Base-by-base conservation (phyloP, 306 rosid genomes). In the Psophocarpus tetragonolobus region DNA sequence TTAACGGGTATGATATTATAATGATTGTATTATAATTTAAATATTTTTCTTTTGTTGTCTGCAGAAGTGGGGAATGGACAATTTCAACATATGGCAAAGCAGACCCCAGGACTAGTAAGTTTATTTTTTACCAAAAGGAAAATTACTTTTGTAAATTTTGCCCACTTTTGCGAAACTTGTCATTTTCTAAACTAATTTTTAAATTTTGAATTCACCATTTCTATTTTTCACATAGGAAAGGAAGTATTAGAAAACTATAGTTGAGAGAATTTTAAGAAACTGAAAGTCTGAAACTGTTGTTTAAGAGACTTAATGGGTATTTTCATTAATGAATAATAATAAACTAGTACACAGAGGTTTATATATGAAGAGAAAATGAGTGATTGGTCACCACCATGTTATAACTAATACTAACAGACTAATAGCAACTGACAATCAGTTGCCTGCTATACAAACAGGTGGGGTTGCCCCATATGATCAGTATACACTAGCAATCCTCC, bases 21-120 rank as follows among this genome's bases (percentile, higher is more conserved):
- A 36, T 2, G 11, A 24, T 39, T 38, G 7, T 54, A 6, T 24
- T 36, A 20, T 7, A 5, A 6, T 32, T 53, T 42, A 12, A 39
- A 10, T 23, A 5, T 18, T 68, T 69, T 14, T 41, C 13, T 1
- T 38, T 38, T 38, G 12, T 76, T 84, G n/a, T 26, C 23, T 76
- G 68, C 78, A 80, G 87, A 47, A 18, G 26, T 12, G 67, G 45
- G 45, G 41, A 45, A 20, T 5, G 80, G 39, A 63, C 66, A 64
- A 45, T 65, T 41, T 58, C 73, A 42, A 58, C 53, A 21, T 14
- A 50, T 50, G 84, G 9, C 84, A 69, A 64, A 17, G 53, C 68
- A 68, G 15, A 33, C 65, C 44, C 82, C 80, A 14, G 41, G 9
- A 75, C 56, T 3, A 1, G 84, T 86, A 76, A 80, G 83, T 67